Base-by-base conservation (phyloP, 1,284 basidiomycete genomes). In the Schizophyllum commune region DNA sequence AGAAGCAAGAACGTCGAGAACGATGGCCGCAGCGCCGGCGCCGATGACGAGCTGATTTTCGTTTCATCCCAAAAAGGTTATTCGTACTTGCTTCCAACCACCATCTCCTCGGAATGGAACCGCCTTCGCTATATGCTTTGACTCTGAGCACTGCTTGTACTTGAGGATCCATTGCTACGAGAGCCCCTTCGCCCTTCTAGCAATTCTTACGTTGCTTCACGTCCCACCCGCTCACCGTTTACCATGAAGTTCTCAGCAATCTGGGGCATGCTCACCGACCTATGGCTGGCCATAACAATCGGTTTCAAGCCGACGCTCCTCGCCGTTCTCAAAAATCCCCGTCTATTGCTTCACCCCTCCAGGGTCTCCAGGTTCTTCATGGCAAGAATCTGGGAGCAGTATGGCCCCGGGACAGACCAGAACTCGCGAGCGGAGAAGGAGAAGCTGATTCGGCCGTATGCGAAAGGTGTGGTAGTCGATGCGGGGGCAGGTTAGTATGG, bases 381-480 rank as follows among this genome's bases (percentile, higher is more conserved):
- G 79, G 69, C 76, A 1, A 70, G 82, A 56, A 75, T 89, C 4
- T 90, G 87, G 88, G 65, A 67, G 1, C 61, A 66, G 13, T 83
- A 83, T 64, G 83, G 79, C 0, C 63, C 77, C n/a, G 76, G 76
- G 0, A 71, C 79, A 0, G 85, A 90, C 64, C 74, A 77, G 60
- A 73, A 69, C 57, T 71, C 70, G 0, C 71, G 73, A 11, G 65
- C 71, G 0, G 68, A 75, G 0, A 90, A 89, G 70, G 64, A 73
- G 11, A 61, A 62, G 0, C 74, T 91, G 56, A 79, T 90, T 57
- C 76, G 78, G 0, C 74, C 75, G 0, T 71, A 85, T 65, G 85
- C 87, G 1, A 66, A 72, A 11, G 88, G 88, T 2, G 73, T 82
- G 1, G 84, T 91, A 1, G 74, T 91, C 21, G 88, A 90, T 65